Conservation (phyloP, 2,329 filamentous ascomycete species). For the Alternaria tenuissima region DNA sequence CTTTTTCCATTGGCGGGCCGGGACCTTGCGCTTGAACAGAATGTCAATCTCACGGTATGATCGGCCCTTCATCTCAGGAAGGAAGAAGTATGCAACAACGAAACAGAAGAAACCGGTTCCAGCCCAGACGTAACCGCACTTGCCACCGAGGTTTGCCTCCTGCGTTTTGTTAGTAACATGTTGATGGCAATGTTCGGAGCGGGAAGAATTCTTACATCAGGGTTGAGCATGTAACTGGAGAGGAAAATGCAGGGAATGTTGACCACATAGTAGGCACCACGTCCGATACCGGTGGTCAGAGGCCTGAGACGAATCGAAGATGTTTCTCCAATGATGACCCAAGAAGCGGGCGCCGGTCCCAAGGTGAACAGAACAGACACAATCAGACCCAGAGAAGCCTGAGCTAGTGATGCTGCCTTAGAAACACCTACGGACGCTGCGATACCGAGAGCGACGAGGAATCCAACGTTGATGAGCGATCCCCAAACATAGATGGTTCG, state of each 20-base stretch:
- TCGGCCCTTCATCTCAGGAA: conserved; percentile 65
- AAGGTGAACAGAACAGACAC: conserved; percentile 71
- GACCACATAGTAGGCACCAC: conserved; percentile 69
- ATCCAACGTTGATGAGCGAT: conserved; percentile 60
- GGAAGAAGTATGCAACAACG: conserved; percentile 57
- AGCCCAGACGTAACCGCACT: conserved; percentile 47
- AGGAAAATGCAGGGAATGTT: conserved; percentile 74
- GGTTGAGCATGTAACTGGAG: conserved; percentile 68
- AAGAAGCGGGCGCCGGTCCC: conserved; percentile 70
- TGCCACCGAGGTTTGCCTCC: conserved; percentile 57
- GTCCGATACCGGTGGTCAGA: conserved; percentile 71
- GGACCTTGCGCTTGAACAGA: conserved; percentile 56
- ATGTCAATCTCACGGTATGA: conserved; percentile 61
- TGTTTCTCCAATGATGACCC: conserved; percentile 73
- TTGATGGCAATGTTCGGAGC: conserved; percentile 56
- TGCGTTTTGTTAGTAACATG: conserved; percentile 65
- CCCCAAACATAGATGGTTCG: conserved; percentile 72
- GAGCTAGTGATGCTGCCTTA: conserved; percentile 59
- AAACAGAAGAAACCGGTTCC: conserved; percentile 64
- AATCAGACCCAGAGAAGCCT: conserved; percentile 70
- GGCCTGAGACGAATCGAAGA: conserved; percentile 70
- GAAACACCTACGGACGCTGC: conserved; percentile 60
- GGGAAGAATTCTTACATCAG: conserved; percentile 50
- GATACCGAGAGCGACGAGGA: conserved; percentile 68
- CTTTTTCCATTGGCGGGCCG: conserved; percentile 64